A percentile compares a stretch with the other conserved stretches of the same genome.
phyloP scores from a whole-genome alignment of 495 filamentous ascomycete species.

The Thozetella sp. region DNA sequence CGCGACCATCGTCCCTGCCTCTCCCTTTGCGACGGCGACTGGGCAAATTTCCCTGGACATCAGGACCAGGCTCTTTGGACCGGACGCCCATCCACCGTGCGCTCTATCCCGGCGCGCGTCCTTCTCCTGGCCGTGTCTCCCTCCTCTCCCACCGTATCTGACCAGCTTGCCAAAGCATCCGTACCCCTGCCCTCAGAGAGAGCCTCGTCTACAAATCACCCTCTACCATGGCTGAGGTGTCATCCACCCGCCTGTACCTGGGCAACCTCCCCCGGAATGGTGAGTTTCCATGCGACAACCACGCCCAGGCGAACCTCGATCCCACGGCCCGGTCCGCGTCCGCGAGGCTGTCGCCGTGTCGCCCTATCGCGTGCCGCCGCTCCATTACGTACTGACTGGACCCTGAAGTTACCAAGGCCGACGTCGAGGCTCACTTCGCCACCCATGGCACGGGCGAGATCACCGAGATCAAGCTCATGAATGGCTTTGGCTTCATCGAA shows the following conservation, averaged over 20 bases:
- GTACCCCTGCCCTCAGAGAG: constrained; percentile 5
- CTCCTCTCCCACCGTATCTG: too few species aligned
- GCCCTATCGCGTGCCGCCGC: constrained; percentile 18
- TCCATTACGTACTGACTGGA: constrained; percentile 15
- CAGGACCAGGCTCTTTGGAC: neutral
- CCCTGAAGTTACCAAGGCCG: constrained; percentile 84
- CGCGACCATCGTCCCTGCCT: too few species aligned
- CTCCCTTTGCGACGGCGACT: too few species aligned
- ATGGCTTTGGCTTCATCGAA: constrained; percentile 98
- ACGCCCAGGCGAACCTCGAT: constrained; percentile 11
- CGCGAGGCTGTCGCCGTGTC: constrained; percentile 3
- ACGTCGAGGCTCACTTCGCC: constrained; percentile 94
- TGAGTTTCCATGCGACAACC: constrained; percentile 57
- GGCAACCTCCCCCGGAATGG: constrained; percentile 96
- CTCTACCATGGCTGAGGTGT: constrained; percentile 72
- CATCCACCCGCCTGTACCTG: constrained; percentile 91
- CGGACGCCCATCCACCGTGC: neutral
- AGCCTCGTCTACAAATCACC: neutral
- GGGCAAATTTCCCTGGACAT: neutral
- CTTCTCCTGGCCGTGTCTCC: neutral
- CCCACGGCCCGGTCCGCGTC: neutral
- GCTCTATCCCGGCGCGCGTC: neutral
- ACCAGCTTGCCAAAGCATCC: constrained; percentile 4
- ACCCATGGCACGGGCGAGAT: constrained; percentile 96
- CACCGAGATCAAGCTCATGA: constrained; percentile 99